phyloP scores from a whole-genome alignment of 371 early-diverging fungal genomes.

The Capillidium heterosporum region DNA sequence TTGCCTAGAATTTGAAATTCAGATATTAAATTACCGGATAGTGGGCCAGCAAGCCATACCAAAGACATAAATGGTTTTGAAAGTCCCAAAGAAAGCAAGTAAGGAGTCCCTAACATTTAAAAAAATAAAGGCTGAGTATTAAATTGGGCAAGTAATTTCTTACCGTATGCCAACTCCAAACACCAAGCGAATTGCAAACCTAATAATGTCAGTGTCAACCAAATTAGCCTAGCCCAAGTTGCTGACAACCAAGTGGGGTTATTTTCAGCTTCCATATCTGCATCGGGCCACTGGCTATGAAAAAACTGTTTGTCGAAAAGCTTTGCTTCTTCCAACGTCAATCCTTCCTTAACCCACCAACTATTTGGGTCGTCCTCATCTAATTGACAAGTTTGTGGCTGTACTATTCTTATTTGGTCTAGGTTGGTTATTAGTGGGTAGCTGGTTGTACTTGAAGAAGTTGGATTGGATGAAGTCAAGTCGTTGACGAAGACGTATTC shows the following conservation, averaged over 20 bases:
- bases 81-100: conserved; percentile 67
- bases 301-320: conserved; percentile 3
- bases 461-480: too few relatives aligned
- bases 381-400: too few relatives aligned
- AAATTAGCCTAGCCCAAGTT: neutral
- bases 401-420: too few relatives aligned
- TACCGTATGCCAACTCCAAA: conserved; percentile 9
- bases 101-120: conserved; percentile 55
- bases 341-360: conserved; percentile 5
- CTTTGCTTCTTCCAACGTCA: neutral
- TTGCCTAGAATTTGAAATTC: neutral
- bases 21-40: conserved; percentile 41
- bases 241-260: neutral
- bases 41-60: conserved; percentile 92
- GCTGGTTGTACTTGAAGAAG: too few relatives aligned
- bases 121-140: too few relatives aligned
- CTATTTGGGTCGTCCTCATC: too few relatives aligned
- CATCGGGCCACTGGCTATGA: neutral
- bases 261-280: neutral
- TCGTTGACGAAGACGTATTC: too few relatives aligned
- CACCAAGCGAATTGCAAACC: conserved; percentile 6
- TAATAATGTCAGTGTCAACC: neutral
- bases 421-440: too few relatives aligned
- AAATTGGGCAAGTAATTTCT: neutral
- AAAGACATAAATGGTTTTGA: conserved; percentile 68